Conservation (phyloP, 2,329 filamentous ascomycete genomes). For the Ophiosphaerella herpotricha region DNA sequence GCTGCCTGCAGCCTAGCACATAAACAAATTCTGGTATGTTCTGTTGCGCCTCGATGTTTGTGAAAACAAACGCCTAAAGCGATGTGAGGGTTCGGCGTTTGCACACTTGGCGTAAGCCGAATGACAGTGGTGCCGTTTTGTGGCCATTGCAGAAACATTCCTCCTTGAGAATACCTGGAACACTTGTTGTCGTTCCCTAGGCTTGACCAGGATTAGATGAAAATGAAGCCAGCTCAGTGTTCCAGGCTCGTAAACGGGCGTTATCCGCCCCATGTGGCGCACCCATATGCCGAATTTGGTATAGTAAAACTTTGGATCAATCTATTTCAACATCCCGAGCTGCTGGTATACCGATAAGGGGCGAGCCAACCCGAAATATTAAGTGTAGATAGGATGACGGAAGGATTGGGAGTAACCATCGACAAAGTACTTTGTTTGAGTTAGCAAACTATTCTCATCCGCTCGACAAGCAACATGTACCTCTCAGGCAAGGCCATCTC, state of each 20-base stretch:
- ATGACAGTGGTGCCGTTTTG: background rate
- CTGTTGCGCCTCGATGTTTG: too few relatives aligned
- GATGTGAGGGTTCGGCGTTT: background rate
- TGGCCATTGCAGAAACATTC: background rate
- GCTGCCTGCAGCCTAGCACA: too few relatives aligned
- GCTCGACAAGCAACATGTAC: slow-evolving; percentile 5
- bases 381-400: slow-evolving; percentile 4
- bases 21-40: too few relatives aligned
- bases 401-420: slow-evolving; percentile 3
- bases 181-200: background rate
- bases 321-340: background rate
- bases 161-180: background rate
- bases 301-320: background rate
- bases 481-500: slow-evolving; percentile 4
- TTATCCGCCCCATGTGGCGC: background rate
- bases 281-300: background rate
- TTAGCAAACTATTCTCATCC: slow-evolving; percentile 7
- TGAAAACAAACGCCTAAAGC: too few relatives aligned
- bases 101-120: slow-evolving; percentile 2
- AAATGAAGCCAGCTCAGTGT: slow-evolving; percentile 6
- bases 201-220: background rate
- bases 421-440: slow-evolving; percentile 10
- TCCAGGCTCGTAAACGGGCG: background rate
- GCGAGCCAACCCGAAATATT: background rate
- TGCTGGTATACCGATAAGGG: background rate